Base-by-base conservation (phyloP, 2,329 filamentous ascomycete species). In the Pseudogymnoascus destructans region DNA sequence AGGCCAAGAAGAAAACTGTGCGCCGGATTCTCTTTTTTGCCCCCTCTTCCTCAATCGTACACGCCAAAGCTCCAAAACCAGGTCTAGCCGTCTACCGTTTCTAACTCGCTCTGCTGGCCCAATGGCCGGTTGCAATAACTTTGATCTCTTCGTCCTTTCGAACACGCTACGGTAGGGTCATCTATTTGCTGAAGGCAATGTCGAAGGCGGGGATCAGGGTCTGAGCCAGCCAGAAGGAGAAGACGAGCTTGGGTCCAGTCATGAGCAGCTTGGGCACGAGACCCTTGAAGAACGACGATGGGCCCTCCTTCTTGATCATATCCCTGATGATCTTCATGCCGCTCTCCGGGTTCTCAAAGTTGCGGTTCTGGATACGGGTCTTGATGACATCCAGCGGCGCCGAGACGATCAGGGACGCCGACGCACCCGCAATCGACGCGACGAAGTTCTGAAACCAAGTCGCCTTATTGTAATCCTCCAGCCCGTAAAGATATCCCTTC, bases 201-300 rank as follows among this genome's bases (percentile, higher is more conserved):
- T 82, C 88, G 73, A 97, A 97, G 36, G 90, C 86, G 57, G 93
- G 93, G 70, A 98, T 98, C 68, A 98, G 78, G 27, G 93, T 97
- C 79, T 98, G 93, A 59, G 93, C 93, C 70, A 98, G 83, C 93
- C 93, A 98, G 84, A 98, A 98, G 61, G 91, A 96, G 79, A 98
- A 98, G 63, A 97, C 93, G 61, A 98, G 81, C 81, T 98, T 98
- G 63, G 93, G 93, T 21, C 93, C 95, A 13, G 93, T 98, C 93
- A 98, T 98, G 69, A 98, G 80, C 64, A 98, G 83, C 86, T 98
- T 98, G 62, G 93, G 93, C 55, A 90, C 87, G 64, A 98, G 75
- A 42, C 93, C 93, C 82, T 98, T 98, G 83, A 98, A 98, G 81
- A 98, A 97, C 68, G 86, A 85, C 13, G 79, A 76, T 60, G 86